These are phyloP conservation scores for Chrysoporthe puriensis DNA, from an alignment of 2,329 filamentous ascomycete species.

Conservation along the genomic window DNA sequence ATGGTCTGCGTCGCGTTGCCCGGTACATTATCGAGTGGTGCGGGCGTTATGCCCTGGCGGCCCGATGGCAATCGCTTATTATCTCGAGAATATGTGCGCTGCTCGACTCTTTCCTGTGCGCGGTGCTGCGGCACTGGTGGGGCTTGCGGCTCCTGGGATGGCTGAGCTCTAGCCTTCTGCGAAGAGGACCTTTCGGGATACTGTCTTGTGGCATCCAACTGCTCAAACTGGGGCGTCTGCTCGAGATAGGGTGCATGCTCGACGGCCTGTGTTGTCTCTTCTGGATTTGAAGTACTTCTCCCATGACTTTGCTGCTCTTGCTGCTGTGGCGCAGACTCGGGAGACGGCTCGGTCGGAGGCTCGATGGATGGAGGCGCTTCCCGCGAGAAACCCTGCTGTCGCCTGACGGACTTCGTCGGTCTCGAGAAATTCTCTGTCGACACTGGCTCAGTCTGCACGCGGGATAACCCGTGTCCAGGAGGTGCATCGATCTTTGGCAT, in stretches of 20 bases:
- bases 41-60: slow-evolving; percentile 29
- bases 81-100: slow-evolving; percentile 38
- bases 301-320: slow-evolving; percentile 34
- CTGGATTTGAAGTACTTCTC: slow-evolving; percentile 39
- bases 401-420: slow-evolving; percentile 53
- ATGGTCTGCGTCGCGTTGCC: slow-evolving; percentile 51
- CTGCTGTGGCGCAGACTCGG: slow-evolving; percentile 9
- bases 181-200: slow-evolving; percentile 61
- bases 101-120: slow-evolving; percentile 30
- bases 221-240: slow-evolving; percentile 54
- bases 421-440: slow-evolving; percentile 65
- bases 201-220: slow-evolving; percentile 40
- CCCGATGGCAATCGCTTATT: slow-evolving; percentile 35
- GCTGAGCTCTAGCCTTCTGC: slow-evolving; percentile 47
- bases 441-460: slow-evolving; percentile 72
- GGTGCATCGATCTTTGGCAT: slow-evolving; percentile 50
- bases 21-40: slow-evolving; percentile 38
- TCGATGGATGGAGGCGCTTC: slow-evolving; percentile 40
- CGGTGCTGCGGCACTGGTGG: slow-evolving; percentile 27
- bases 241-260: slow-evolving; percentile 67
- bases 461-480: slow-evolving; percentile 56
- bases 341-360: slow-evolving; percentile 14
- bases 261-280: slow-evolving; percentile 60
- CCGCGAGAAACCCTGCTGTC: slow-evolving; percentile 53
- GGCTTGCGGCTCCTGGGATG: slow-evolving; percentile 43